Percentiles rank a stretch among this genome's conserved stretches.
phyloP scores from a whole-genome alignment of 2,329 filamentous ascomycete species.

The Apiospora kogelbergensis region DNA sequence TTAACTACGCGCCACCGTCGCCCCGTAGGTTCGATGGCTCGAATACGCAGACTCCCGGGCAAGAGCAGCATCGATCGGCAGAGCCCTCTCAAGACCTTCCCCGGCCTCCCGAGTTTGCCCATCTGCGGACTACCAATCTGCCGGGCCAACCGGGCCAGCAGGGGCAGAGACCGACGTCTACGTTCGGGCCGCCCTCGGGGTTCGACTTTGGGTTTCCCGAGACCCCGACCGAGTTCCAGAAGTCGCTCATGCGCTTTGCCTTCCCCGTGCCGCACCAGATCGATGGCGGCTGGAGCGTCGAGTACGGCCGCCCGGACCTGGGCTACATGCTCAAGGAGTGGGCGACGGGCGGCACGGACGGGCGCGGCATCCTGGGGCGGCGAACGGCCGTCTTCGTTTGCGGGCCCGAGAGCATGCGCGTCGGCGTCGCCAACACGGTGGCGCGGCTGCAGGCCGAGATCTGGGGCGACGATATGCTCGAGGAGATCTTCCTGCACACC shows the following conservation, averaged over 20 bases:
- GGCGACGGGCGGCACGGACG: slow-evolving; percentile 68
- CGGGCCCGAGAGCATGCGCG: slow-evolving; percentile 81
- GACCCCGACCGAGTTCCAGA: slow-evolving; percentile 85
- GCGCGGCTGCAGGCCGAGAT: slow-evolving; percentile 81
- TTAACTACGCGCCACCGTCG: slow-evolving; percentile 57
- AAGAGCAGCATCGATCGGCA: slow-evolving; percentile 18
- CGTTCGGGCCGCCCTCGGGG: slow-evolving; percentile 59
- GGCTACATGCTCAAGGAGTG: slow-evolving; percentile 83
- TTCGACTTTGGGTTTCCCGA: slow-evolving; percentile 81
- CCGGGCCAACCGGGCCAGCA: slow-evolving; percentile 23
- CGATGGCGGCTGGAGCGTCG: slow-evolving; percentile 82
- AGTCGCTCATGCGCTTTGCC: slow-evolving; percentile 86
- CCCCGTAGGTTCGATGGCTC: slow-evolving; percentile 34
- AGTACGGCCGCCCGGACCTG: slow-evolving; percentile 88
- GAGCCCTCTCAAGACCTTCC: slow-evolving; percentile 16
- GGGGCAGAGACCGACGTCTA: slow-evolving; percentile 49
- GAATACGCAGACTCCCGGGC: slow-evolving; percentile 26
- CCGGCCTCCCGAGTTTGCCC: slow-evolving; percentile 54
- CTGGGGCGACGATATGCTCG: slow-evolving; percentile 73
- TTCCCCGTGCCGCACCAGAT: slow-evolving; percentile 70
- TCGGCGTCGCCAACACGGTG: slow-evolving; percentile 84
- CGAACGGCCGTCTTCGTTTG: slow-evolving; percentile 91
- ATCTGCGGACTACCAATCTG: slow-evolving; percentile 51
- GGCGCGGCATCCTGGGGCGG: slow-evolving; percentile 70
- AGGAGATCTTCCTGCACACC: slow-evolving; percentile 92